phyloP scores from a whole-genome alignment of 2,329 filamentous ascomycete species.

The Xylariaceae sp. region DNA sequence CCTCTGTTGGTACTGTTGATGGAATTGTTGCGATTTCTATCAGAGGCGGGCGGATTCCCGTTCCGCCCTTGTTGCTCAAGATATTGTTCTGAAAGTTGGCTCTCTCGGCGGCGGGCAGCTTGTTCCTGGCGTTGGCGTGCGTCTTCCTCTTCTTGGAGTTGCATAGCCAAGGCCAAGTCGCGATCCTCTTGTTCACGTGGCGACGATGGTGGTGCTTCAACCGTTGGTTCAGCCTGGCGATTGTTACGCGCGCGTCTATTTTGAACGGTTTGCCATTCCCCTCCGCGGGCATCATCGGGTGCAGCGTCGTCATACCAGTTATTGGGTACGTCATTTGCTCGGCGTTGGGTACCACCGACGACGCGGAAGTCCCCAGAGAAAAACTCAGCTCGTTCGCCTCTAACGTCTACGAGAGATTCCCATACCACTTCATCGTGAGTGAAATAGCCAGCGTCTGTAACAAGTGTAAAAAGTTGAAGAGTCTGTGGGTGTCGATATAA shows the following conservation, averaged over 20 bases:
- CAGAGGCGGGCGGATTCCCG: constrained; percentile 18
- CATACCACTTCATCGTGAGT: constrained; percentile 89
- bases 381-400: constrained; percentile 76
- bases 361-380: constrained; percentile 86
- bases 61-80: constrained; percentile 60
- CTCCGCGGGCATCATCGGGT: constrained; percentile 27
- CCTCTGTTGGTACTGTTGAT: constrained; percentile 15
- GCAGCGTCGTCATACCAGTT: constrained; percentile 18
- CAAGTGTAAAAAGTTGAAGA: constrained; percentile 71
- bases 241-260: constrained; percentile 29
- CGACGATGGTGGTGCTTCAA: constrained; percentile 34
- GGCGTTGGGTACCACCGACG: constrained; percentile 57
- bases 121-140: constrained; percentile 63
- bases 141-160: constrained; percentile 93
- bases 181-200: constrained; percentile 72
- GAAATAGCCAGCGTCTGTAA: constrained; percentile 90
- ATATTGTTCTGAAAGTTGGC: constrained; percentile 63
- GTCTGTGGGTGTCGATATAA: constrained; percentile 83
- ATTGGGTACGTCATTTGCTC: constrained; percentile 11
- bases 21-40: constrained; percentile 20
- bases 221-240: constrained; percentile 15
- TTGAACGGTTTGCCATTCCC: constrained; percentile 55
- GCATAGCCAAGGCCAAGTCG: constrained; percentile 81
- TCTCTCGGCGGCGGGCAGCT: constrained; percentile 61
- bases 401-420: constrained; percentile 89